These are phyloP conservation scores for Xylariaceae sp. DNA, from an alignment of 2,329 filamentous ascomycete genomes.

Conservation along the genomic window DNA sequence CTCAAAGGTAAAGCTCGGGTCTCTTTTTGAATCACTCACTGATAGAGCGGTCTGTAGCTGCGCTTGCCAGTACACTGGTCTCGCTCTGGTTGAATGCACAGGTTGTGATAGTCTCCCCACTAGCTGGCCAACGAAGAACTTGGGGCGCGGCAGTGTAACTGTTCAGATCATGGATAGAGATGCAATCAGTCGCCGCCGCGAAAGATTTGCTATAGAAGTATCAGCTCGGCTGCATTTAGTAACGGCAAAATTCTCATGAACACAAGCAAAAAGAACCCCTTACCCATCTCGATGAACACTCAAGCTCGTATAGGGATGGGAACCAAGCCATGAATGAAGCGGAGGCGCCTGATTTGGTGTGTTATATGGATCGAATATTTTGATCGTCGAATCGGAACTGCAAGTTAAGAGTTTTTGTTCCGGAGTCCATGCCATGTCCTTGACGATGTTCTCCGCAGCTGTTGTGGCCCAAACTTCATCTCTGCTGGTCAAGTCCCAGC, in stretches of 20 bases:
- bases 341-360: slow-evolving; percentile 65
- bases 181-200: slow-evolving; percentile 66
- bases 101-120: slow-evolving; percentile 67
- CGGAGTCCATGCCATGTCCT: slow-evolving; percentile 83
- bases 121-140: slow-evolving; percentile 80
- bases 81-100: slow-evolving; percentile 76
- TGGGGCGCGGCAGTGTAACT: slow-evolving; percentile 77
- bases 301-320: slow-evolving; percentile 75
- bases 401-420: slow-evolving; percentile 84
- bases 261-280: too few relatives aligned
- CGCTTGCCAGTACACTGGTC: slow-evolving; percentile 83
- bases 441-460: slow-evolving; percentile 91
- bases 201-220: slow-evolving; percentile 55
- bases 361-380: slow-evolving; percentile 87
- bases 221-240: neutral
- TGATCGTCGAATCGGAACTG: slow-evolving; percentile 79
- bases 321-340: slow-evolving; percentile 78
- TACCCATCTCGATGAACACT: slow-evolving; percentile 71
- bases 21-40: slow-evolving; percentile 41
- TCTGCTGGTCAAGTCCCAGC: slow-evolving; percentile 24
- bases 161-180: slow-evolving; percentile 86
- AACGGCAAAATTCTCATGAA: too few relatives aligned
- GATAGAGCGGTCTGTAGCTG: slow-evolving; percentile 78
- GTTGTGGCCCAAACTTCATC: slow-evolving; percentile 72
- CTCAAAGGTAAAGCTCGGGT: too few relatives aligned